These are phyloP conservation scores for Monosporascus sp. DNA, from an alignment of 2,329 filamentous ascomycete genomes.

Conservation along the genomic window DNA sequence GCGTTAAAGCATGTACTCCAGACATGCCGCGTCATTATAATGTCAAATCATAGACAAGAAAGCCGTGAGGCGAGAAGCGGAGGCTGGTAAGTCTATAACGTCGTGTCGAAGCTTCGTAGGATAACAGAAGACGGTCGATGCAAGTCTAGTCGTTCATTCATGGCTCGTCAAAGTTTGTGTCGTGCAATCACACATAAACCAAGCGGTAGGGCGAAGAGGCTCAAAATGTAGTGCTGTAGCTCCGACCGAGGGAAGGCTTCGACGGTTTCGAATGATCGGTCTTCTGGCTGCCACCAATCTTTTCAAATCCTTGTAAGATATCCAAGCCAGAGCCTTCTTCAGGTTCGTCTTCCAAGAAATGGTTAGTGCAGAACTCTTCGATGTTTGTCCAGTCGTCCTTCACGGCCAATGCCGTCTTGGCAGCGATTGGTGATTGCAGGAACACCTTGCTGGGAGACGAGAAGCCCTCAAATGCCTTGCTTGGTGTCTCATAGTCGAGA, in stretches of 20 bases:
- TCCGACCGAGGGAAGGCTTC: constrained; percentile 32
- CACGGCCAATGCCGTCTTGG: constrained; percentile 31
- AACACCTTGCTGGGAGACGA: constrained; percentile 51
- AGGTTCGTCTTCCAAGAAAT: constrained; percentile 53
- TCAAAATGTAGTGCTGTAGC: constrained; percentile 33
- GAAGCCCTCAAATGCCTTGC: constrained; percentile 50
- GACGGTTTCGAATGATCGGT: constrained; percentile 21
- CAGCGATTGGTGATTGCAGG: constrained; percentile 32
- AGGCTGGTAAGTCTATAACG: constrained; percentile 14
- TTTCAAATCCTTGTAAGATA: constrained; percentile 69
- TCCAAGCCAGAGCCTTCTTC: constrained; percentile 59
- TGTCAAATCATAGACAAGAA: constrained; percentile 24
- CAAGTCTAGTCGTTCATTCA: constrained; percentile 13
- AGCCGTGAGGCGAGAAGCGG: constrained; percentile 23
- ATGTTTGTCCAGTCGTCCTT: constrained; percentile 38
- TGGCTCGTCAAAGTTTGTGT: constrained; percentile 6
- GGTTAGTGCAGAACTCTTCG: constrained; percentile 48
- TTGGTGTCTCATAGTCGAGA: constrained; percentile 47
- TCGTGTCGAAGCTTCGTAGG: constrained; percentile 4
- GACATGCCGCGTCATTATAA: constrained; percentile 20
- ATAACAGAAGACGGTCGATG: constrained; percentile 2
- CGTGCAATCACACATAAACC: background rate
- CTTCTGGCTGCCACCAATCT: constrained; percentile 54
- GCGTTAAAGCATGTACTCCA: constrained; percentile 15
- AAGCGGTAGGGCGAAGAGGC: constrained; percentile 4